These are phyloP conservation scores for Podospora comata DNA, from an alignment of 495 filamentous ascomycete species.

Conservation along the genomic window DNA sequence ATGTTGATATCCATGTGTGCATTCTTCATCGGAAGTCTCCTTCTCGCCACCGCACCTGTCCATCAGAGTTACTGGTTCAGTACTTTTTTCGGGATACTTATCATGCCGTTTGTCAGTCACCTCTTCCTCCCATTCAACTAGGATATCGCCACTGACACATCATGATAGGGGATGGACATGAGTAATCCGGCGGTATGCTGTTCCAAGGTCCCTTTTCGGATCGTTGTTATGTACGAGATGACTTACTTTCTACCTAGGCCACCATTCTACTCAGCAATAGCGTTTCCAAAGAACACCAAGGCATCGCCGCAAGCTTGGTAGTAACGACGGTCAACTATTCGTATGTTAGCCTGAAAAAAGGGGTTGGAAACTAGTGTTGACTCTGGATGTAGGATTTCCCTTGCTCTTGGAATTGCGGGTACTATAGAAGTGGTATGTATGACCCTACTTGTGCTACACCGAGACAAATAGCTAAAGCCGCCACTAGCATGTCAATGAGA, in stretches of 20 bases:
- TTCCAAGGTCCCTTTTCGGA: neutral
- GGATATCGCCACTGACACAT: neutral
- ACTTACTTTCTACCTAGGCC: constrained; percentile 28
- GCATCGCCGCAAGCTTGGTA: constrained; percentile 47
- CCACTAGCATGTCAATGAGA: constrained; percentile 24
- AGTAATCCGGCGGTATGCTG: constrained; percentile 29
- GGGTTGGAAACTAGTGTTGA: neutral
- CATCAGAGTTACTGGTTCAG: constrained; percentile 59
- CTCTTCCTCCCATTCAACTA: neutral
- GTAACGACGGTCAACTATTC: constrained; percentile 45
- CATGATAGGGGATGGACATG: constrained; percentile 45
- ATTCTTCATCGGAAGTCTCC: constrained; percentile 44
- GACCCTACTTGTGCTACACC: neutral
- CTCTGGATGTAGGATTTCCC: constrained; percentile 27
- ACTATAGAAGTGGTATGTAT: constrained; percentile 34
- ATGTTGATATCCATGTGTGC: constrained; percentile 51
- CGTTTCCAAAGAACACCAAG: constrained; percentile 58
- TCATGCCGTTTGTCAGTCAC: constrained; percentile 52
- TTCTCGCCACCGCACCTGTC: constrained; percentile 48
- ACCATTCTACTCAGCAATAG: constrained; percentile 59
- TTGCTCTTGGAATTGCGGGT: constrained; percentile 47
- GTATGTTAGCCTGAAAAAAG: constrained; percentile 4
- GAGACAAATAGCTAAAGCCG: constrained; percentile 1
- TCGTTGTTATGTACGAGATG: neutral
- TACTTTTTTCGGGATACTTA: constrained; percentile 52